Base-by-base conservation (phyloP, 495 filamentous ascomycete species). In the Hypoxylon lienhwacheense region DNA sequence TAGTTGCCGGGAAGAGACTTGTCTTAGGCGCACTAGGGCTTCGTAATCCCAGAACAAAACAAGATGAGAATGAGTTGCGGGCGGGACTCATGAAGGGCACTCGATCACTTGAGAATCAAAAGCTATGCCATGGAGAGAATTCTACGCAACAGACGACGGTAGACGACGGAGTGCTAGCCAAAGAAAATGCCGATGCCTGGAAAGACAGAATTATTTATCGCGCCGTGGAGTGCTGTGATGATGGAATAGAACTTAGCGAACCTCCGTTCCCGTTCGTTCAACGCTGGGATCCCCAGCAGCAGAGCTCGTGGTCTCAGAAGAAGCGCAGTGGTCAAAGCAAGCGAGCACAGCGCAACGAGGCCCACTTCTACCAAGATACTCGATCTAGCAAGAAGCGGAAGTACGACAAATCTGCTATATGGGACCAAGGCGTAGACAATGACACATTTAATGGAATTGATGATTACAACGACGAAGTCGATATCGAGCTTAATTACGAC, bases 201-300 rank as follows among this genome's bases (percentile, higher is more conserved):
- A 81, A 81, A 53, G 65, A 82, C 6, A 92, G 85, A 64, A 85
- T 97, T 26, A 78, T 73, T 31, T 81, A 78, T 43, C 75, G 74
- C 39, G 92, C 90, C 35, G 85, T 90, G 7, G 93, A 98, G 66
- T 97, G 93, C 66, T 80, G 85, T 53, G 71, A 84, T 40, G 83
- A 90, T 16, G 83, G 82, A n/a, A 73, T 91, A 39, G 71, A 82
- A 47, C 74, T 96, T 24, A 90, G 81, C 47, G 78, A 85, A 15
- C 91, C 93, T 0, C 88, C 88, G 2, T 97, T 95, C 64, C 93
- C 93, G 0, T 98, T 97, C 58, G 73, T 85, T 8, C 89, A 95
- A 67, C 83, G 87, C 43, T 96, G 90, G 91, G 89, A 96, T 69
- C 74, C 79, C 2, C 85, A 89, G 44, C 87, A 91, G 49, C 73